Base-by-base conservation (phyloP, 768 basidiomycete genomes). In the Suillus alpinus region DNA sequence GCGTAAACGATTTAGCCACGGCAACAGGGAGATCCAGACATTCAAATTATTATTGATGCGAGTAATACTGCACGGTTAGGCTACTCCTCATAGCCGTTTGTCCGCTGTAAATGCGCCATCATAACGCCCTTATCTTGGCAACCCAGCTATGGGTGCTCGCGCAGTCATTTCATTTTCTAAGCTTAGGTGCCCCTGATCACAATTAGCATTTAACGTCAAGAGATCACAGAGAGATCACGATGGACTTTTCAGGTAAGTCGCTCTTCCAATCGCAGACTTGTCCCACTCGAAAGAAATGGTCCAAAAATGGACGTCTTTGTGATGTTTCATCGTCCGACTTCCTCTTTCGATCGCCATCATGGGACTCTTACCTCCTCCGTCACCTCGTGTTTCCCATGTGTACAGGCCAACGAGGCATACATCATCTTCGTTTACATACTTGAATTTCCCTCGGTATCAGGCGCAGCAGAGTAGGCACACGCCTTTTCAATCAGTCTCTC, bases 321-420 rank as follows among this genome's bases (percentile, higher is more conserved):
- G 3, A 51, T 31, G 23, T 44, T 34, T 39, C 16, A 39, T 31
- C 52, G 9, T 18, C 23, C 36, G 6, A 18, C 53, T 55, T 55
- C 53, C 53, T 23, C 53, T 55, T 55, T 40, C 23, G 37, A 55
- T 55, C 37, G 8, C 53, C 37, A 55, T 55, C 37, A 40, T 26
- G 53, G 16, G 37, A 55, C 16, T 26, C 37, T 39, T 39, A 29
- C 53, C 8, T 55, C 31, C n/a, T 37, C 20, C 20, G 46, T 40
- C 23, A 20, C 71, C 71, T 73, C 71, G 63, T 67, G 67, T 71
- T 59, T 32, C 6, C 51, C 60, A 65, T 61, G 61, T 51, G 59
- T 36, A 56, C 50, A n/a, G 20, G 20, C 10, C 47, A 59, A 62
- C n/a, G 55, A 56, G 59, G 47, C 43, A 60, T 55, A 61, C 59